A percentile compares a stretch with the other conserved stretches of the same genome.
Evolutionary conservation across 2,329 filamentous ascomycete genomes (phyloP).

Genomic region (Leptographium flavum): DNA sequence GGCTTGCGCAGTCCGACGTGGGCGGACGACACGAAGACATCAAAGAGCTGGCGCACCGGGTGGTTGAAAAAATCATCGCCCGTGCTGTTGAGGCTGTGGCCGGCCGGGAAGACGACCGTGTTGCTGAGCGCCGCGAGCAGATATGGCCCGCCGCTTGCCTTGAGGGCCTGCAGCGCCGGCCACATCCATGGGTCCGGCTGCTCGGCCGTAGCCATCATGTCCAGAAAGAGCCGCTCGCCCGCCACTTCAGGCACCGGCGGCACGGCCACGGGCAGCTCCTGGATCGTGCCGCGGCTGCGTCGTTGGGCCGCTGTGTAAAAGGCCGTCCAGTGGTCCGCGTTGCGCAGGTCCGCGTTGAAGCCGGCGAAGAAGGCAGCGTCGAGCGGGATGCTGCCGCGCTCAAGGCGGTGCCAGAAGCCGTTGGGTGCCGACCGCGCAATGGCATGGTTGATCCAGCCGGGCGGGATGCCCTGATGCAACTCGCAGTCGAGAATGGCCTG

Average conservation of each 20-base stretch:
- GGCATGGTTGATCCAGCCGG: conserved; percentile 82
- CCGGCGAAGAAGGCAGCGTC: conserved; percentile 59
- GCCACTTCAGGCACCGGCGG: conserved; percentile 62
- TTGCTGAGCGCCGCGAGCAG: conserved; percentile 78
- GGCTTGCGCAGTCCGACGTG: conserved; percentile 84
- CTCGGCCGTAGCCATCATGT: conserved; percentile 70
- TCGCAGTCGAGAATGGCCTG: conserved; percentile 91
- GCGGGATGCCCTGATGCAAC: conserved; percentile 56
- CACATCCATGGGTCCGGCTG: conserved; percentile 76
- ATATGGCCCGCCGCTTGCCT: conserved; percentile 46
- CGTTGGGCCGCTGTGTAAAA: conserved; percentile 35
- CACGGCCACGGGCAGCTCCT: conserved; percentile 20
- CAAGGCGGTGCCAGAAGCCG: conserved; percentile 79
- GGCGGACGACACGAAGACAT: conserved; percentile 76
- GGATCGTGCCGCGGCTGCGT: conserved; percentile 4
- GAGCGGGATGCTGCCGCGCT: conserved; percentile 68
- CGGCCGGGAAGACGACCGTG: conserved; percentile 71
- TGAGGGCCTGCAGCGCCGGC: conserved; percentile 60
- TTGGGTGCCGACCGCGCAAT: conserved; percentile 65
- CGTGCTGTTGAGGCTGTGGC: conserved; percentile 56
- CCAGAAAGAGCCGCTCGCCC: conserved; percentile 67
- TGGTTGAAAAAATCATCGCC: conserved; percentile 34
- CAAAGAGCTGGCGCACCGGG: conserved; percentile 56
- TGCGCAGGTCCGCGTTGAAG: conserved; percentile 62
- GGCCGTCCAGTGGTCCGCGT: conserved; percentile 50